phyloP scores from a whole-genome alignment of 768 basidiomycete genomes.

The Neoboletus magnificus region DNA sequence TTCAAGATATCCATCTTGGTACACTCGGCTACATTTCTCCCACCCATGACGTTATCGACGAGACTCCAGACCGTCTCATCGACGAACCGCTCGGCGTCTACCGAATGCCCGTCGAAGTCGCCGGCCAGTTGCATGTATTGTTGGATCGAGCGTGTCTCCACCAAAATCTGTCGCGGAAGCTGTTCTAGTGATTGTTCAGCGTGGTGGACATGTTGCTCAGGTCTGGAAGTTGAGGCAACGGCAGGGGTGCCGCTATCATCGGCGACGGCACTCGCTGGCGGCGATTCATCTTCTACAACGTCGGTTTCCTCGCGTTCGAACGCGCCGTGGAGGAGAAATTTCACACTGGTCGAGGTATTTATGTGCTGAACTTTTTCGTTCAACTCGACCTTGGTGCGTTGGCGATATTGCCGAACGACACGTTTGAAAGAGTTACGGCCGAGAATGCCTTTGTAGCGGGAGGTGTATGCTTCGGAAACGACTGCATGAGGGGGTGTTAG shows the following conservation, averaged over 20 bases:
- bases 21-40: slow-evolving; percentile 30
- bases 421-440: slow-evolving; percentile 43
- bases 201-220: slow-evolving; percentile 6
- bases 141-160: slow-evolving; percentile 37
- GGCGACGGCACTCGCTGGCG: background rate
- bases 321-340: background rate
- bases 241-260: background rate
- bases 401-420: slow-evolving; percentile 45
- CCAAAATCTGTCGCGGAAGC: slow-evolving; percentile 39
- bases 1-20: slow-evolving; percentile 41
- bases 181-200: slow-evolving; percentile 34
- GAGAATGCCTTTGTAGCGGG: slow-evolving; percentile 58
- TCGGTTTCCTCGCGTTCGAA: background rate
- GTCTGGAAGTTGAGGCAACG: slow-evolving; percentile 2
- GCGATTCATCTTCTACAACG: background rate
- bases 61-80: slow-evolving; percentile 31
- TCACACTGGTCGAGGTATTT: background rate
- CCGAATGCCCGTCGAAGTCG: slow-evolving; percentile 8
- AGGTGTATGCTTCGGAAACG: slow-evolving; percentile 62
- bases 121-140: slow-evolving; percentile 38
- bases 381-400: slow-evolving; percentile 20
- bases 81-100: slow-evolving; percentile 1
- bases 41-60: slow-evolving; percentile 40
- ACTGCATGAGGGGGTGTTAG: slow-evolving; percentile 38
- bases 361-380: slow-evolving; percentile 10